Evolutionary conservation across 139 green algal species (phyloP).

Genomic region (Pleodorina starrii): DNA sequence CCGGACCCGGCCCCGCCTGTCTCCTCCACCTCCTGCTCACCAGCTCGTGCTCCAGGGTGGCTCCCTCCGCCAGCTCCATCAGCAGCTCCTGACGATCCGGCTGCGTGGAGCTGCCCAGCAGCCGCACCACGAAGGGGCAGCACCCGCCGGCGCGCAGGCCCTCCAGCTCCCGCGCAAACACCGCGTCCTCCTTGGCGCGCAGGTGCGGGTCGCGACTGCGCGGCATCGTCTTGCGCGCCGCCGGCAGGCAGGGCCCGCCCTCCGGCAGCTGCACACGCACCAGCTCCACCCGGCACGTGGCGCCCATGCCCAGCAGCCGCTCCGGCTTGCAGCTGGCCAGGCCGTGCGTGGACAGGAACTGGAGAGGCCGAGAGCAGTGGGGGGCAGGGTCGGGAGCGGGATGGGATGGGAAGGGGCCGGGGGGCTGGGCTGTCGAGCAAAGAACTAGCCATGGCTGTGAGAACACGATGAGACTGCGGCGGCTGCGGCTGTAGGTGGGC

Average conservation of each 20-base stretch:
- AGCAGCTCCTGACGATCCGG: conserved; percentile 27
- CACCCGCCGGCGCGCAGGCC: neutral
- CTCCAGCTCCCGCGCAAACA: conserved; percentile 26
- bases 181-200: neutral
- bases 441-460: no score
- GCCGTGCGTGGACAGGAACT: neutral
- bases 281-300: conserved; percentile 14
- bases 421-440: no score
- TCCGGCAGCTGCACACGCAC: neutral
- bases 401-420: no score
- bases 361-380: no score
- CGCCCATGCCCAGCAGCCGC: conserved; percentile 19
- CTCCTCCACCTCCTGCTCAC: no score
- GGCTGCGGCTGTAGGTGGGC: no score
- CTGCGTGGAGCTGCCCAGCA: neutral
- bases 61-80: conserved; percentile 27
- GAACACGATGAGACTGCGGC: no score
- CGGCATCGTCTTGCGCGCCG: conserved; percentile 30
- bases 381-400: neutral
- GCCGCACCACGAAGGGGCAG: conserved; percentile 23
- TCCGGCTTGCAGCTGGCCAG: neutral
- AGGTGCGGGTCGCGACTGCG: neutral
- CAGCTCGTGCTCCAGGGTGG: conserved; percentile 22
- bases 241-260: neutral
- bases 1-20: no score